A percentile compares a stretch with the other conserved stretches of the same genome.
Conservation (phyloP, 2,329 filamentous ascomycete species). For the Trichoderma afroharzianum region DNA sequence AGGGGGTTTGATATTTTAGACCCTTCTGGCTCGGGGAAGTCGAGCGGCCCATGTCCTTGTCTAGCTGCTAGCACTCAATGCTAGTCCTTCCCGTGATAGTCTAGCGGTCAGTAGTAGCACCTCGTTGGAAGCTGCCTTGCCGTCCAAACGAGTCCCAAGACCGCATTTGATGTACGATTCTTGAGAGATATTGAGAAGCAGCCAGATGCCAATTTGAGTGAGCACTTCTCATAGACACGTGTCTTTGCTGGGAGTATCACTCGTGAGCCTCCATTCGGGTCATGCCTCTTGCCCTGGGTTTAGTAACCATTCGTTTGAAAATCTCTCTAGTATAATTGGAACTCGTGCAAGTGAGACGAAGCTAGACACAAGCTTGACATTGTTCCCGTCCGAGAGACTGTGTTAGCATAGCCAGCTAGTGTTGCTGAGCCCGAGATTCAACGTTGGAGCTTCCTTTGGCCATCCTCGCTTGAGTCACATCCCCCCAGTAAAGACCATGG, state of each 20-base stretch:
- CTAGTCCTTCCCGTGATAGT: conserved; percentile 1
- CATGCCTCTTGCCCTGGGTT: not conserved
- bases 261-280: not conserved
- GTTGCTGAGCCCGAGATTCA: not conserved
- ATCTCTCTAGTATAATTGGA: not conserved
- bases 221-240: not conserved
- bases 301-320: not conserved
- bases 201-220: not conserved
- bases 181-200: not conserved
- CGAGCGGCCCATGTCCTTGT: conserved; percentile 1
- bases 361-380: not conserved
- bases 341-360: not conserved
- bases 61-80: not conserved
- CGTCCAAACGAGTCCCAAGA: not conserved
- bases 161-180: not conserved
- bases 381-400: not conserved
- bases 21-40: not conserved
- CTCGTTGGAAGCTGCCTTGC: not conserved
- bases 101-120: conserved; percentile 4
- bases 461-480: not conserved
- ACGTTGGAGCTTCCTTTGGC: not conserved
- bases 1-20: not conserved
- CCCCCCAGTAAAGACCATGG: not conserved
- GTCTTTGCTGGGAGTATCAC: not conserved
- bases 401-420: not conserved